These are phyloP conservation scores for Lolium multiflorum DNA, from an alignment of 176 grass and related monocot genomes.

Conservation along the genomic window DNA sequence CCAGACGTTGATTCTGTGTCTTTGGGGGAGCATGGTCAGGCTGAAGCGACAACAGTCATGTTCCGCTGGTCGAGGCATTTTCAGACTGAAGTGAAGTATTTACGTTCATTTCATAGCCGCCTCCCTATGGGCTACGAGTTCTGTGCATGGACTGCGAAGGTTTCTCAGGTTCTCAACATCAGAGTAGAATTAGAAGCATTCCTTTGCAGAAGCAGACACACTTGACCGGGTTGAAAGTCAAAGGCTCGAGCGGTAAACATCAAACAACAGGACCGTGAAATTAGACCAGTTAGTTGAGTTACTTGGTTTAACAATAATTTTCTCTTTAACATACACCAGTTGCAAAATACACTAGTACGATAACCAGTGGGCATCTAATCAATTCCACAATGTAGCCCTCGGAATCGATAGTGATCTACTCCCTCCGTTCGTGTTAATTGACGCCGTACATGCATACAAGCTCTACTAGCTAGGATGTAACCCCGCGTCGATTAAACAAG, in stretches of 20 bases:
- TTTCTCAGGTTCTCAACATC: background rate
- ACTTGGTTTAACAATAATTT: background rate
- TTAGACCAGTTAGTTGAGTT: background rate
- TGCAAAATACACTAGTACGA: background rate
- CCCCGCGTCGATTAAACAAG: too few species aligned
- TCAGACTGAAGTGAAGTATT: background rate
- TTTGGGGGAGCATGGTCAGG: background rate
- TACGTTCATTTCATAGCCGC: background rate
- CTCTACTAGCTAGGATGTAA: too few species aligned
- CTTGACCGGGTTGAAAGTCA: background rate
- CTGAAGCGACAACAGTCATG: background rate
- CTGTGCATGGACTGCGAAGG: background rate
- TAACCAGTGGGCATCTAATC: background rate
- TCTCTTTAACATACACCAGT: background rate
- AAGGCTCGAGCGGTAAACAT: background rate
- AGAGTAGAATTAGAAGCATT: background rate
- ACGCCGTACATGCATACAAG: too few species aligned
- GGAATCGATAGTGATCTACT: too few species aligned
- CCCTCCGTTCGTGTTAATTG: too few species aligned
- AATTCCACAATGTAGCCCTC: background rate
- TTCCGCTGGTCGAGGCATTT: slow-evolving; percentile 5
- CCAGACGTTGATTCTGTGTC: background rate
- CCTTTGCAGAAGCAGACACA: background rate
- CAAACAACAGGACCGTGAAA: background rate
- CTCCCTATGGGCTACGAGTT: background rate